Base-by-base conservation (phyloP, 148 eudicot genomes). In the Arbutus unedo region DNA sequence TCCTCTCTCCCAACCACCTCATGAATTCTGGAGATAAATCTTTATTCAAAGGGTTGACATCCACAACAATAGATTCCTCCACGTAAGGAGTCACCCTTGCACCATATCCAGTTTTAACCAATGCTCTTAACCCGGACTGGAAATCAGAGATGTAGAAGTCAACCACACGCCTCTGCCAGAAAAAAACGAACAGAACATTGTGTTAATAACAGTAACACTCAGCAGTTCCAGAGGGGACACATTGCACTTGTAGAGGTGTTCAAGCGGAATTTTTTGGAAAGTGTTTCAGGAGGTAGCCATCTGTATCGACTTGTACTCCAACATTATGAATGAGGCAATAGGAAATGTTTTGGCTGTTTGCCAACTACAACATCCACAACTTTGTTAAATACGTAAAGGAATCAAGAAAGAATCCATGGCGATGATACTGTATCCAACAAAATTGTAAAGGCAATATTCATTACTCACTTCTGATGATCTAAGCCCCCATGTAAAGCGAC, bases 91-190 rank as follows among this genome's bases (percentile, higher is more conserved):
- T 95, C 81, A 95, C 93, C 83, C 91, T 89, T 44, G 93, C 94
- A 78, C 98, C 97, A 89, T 86, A 92, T 3, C 98, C 98, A 15
- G 98, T 92, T 91, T 95, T 95, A 54, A 95, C 98, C 86, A 95
- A 83, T 78, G 98, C 98, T 79, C 98, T 90, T 86, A 95, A 82
- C 18, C 98, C 98, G 81, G 98, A 95, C 82, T 95, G 98, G 88
- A 93, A 95, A 87, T 95, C 98, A 50, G 98, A 95, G 75, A 95
- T 95, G 86, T 95, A 95, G 83, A 95, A 95, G 86, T 93, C 98
- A 81, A 93, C 98, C 81, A 87, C 98, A 78, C 91, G 98, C 85
- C 95, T 92, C 98, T 95, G 94, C 89, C 85, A 83, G 82, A 6
- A 74, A 47, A 79, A 67, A 50, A 43, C 51, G 66, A 59, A 59